Conservation (phyloP, 2,329 filamentous ascomycete species). For the Penicillium griseofulvum region DNA sequence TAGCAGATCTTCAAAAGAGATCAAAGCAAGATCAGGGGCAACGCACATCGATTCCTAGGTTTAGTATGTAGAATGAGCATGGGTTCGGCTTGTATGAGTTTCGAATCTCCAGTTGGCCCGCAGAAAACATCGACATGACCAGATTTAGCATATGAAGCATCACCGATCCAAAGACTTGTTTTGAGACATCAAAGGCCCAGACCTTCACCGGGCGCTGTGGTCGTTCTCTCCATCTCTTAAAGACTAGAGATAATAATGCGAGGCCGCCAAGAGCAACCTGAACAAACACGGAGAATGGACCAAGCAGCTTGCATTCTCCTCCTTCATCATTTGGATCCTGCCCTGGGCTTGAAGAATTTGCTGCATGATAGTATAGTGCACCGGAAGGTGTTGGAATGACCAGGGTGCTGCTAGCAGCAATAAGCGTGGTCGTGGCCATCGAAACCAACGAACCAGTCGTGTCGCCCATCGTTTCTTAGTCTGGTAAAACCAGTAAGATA, state of each 20-base stretch:
- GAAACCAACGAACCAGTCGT: slow-evolving; percentile 13
- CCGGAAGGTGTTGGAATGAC: slow-evolving; percentile 19
- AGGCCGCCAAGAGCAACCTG: slow-evolving; percentile 82
- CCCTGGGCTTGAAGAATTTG: slow-evolving; percentile 17
- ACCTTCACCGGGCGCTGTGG: slow-evolving; percentile 92
- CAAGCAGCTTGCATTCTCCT: slow-evolving; percentile 82
- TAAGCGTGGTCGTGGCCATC: slow-evolving; percentile 12
- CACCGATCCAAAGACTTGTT: slow-evolving; percentile 92
- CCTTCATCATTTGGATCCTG: slow-evolving; percentile 47
- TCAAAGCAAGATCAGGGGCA: not conserved
- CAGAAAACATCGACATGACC: slow-evolving; percentile 93
- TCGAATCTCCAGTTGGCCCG: slow-evolving; percentile 65
- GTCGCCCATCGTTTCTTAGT: slow-evolving; percentile 7
- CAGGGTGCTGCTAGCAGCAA: slow-evolving; percentile 8
- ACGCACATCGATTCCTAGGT: slow-evolving; percentile 91
- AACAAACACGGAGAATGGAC: slow-evolving; percentile 85
- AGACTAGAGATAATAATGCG: slow-evolving; percentile 82
- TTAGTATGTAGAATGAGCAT: slow-evolving; percentile 93
- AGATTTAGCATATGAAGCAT: slow-evolving; percentile 90
- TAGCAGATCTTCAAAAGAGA: not conserved
- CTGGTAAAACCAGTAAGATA: not conserved
- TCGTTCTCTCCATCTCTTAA: slow-evolving; percentile 87
- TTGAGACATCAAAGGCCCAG: slow-evolving; percentile 96
- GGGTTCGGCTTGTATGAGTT: slow-evolving; percentile 73
- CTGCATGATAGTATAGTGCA: slow-evolving; percentile 19